phyloP scores from a whole-genome alignment of 2,329 filamentous ascomycete species.

The Aureobasidium sp. region DNA sequence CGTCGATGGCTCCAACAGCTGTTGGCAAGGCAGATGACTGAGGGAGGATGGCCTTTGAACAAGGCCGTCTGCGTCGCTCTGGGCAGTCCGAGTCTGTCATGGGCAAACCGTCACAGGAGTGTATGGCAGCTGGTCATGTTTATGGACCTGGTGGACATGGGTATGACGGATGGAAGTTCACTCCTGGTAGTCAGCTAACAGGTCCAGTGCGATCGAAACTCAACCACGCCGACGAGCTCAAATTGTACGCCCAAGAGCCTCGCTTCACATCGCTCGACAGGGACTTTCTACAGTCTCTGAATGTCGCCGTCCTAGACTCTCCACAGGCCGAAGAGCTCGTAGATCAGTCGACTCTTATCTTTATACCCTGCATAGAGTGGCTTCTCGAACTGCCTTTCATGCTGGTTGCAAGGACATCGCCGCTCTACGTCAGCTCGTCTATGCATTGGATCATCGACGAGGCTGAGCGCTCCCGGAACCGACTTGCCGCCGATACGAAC shows the following conservation, averaged over 20 bases:
- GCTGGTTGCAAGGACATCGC: neutral
- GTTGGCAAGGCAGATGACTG: constrained; percentile 14
- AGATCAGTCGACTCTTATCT: constrained; percentile 9
- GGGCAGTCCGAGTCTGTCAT: constrained; percentile 27
- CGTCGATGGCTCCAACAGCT: constrained; percentile 6
- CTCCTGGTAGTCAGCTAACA: neutral
- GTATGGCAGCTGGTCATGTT: constrained; percentile 29
- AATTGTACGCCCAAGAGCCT: constrained; percentile 26
- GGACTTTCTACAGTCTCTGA: constrained; percentile 22
- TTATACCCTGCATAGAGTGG: constrained; percentile 16
- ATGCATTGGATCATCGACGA: constrained; percentile 12
- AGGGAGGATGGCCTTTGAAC: constrained; percentile 21
- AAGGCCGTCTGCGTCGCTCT: constrained; percentile 27
- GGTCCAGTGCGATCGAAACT: constrained; percentile 8
- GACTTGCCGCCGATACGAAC: neutral
- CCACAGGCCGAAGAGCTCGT: constrained; percentile 9
- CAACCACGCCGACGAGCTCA: constrained; percentile 6
- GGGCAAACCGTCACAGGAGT: constrained; percentile 24
- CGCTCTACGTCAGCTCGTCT: constrained; percentile 15
- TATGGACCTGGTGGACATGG: constrained; percentile 22
- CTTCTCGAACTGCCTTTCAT: constrained; percentile 13
- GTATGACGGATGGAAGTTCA: neutral
- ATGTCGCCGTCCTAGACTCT: constrained; percentile 19
- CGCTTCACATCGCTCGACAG: constrained; percentile 25
- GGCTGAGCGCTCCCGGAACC: neutral